Base-by-base conservation (phyloP, 2,329 filamentous ascomycete species). In the Blastomyces gilchristii region DNA sequence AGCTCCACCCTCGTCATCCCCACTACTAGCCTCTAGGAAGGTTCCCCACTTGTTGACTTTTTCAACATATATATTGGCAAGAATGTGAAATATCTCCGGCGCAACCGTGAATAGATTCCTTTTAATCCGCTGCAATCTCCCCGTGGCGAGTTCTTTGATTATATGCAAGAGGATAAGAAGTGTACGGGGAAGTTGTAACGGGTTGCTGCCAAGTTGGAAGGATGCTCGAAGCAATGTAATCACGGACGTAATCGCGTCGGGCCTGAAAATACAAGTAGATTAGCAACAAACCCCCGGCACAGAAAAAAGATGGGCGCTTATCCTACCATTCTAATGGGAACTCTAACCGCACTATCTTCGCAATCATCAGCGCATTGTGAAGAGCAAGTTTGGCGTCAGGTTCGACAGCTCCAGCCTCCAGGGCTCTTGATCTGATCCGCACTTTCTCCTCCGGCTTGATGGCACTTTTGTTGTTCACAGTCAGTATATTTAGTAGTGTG, bases 331-430 rank as follows among this genome's bases (percentile, higher is more conserved):
- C 89, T 60, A 84, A 79, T 0, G 93, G 93, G 73, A 90, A 97
- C 74, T 97, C 94, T 73, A 91, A 89, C 63, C 94, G 84, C 64
- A 94, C 83, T 63, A 97, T 87, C 76, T 96, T 97, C 18, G 92
- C 89, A 53, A 91, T 81, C 63, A 94, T 88, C 34, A 97, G 80
- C 16, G 93, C 90, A 78, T 95, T 96, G 71, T 97, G 92, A 41
- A 95, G 77, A 22, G 91, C 91, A 39, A 99, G 81, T 56, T 85
- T 84, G 63, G 83, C 82, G 66, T 93, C 87, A 0, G 84, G 83
- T 73, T 97, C 93, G 68, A 86, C 83, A 56, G 96, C 81, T 1
- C 89, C 90, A 64, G 89, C 87, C 66, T 90, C 83, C 9, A 96
- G 82, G 28, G 96, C 79, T 31, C 87, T 84, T 4, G 84, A 83